Percentiles rank a stretch among this genome's conserved stretches.
Evolutionary conservation across 805 yeast species (phyloP).

Genomic region (Ogataea nakhonphanomensis): DNA sequence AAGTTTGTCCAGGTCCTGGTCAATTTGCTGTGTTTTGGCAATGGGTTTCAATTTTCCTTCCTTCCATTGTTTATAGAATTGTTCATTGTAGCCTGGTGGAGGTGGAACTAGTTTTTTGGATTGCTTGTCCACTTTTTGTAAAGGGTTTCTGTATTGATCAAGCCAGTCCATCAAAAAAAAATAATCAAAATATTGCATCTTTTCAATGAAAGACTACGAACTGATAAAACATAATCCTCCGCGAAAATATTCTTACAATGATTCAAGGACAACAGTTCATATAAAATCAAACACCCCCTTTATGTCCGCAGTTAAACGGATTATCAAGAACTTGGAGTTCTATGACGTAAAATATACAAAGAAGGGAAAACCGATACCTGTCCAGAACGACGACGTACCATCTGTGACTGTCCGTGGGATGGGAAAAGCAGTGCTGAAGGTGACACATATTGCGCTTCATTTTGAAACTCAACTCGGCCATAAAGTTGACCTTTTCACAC

Average conservation of each 20-base stretch:
- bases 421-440: conserved; percentile 69
- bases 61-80: conserved; percentile 15
- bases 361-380: conserved; percentile 31
- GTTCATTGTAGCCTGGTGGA: conserved; percentile 22
- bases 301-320: conserved; percentile 66
- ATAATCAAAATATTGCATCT: conserved; percentile 1
- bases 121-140: conserved; percentile 1
- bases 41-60: conserved; percentile 11
- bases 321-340: conserved; percentile 44
- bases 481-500: conserved; percentile 59
- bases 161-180: conserved; percentile 10
- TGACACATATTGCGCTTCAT: conserved; percentile 57
- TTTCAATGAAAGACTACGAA: conserved; percentile 30
- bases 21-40: conserved; percentile 4
- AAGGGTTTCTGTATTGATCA: conserved; percentile 3
- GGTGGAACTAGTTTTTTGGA: conserved; percentile 8
- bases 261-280: conserved; percentile 47
- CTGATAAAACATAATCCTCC: conserved; percentile 56
- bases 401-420: conserved; percentile 64
- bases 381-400: conserved; percentile 25
- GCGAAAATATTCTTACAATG: conserved; percentile 39
- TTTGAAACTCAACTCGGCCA: conserved; percentile 50
- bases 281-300: conserved; percentile 69
- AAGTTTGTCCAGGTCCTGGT: conserved; percentile 34
- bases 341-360: conserved; percentile 39